A percentile compares a stretch with the other conserved stretches of the same genome.
Evolutionary conservation across 1,139 yeast genomes (phyloP).

Genomic region (Zhuliangozyma blackwelliae): DNA sequence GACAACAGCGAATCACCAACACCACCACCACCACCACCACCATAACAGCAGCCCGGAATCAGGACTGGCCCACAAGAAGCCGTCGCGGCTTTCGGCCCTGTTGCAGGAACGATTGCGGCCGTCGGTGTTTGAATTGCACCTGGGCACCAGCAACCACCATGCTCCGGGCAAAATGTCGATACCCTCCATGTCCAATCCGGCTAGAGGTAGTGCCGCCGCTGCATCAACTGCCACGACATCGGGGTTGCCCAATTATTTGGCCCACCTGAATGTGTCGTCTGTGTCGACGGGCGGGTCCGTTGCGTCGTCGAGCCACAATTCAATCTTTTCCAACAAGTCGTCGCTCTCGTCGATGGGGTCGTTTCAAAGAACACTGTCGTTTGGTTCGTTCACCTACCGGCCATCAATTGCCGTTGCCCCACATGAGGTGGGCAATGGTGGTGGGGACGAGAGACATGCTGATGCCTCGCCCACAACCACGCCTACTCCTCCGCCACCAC

Average conservation of each 20-base stretch:
- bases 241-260: not conserved
- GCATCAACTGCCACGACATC: not conserved
- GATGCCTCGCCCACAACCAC: no score
- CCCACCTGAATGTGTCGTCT: no score
- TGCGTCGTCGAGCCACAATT: conserved; percentile 29
- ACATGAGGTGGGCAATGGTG: conserved; percentile 13
- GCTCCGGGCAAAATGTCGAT: not conserved
- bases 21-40: conserved; percentile 2
- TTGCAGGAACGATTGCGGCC: conserved; percentile 37
- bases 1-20: conserved; percentile 1
- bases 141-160: conserved; percentile 7
- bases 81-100: conserved; percentile 17
- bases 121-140: conserved; percentile 39
- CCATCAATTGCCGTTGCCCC: conserved; percentile 23
- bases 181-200: not conserved
- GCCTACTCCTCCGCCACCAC: not conserved
- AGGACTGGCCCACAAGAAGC: conserved; percentile 12
- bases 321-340: conserved; percentile 31
- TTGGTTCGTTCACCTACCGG: conserved; percentile 17
- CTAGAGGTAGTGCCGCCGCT: not conserved
- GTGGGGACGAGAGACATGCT: no score
- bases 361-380: conserved; percentile 22
- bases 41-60: conserved; percentile 4
- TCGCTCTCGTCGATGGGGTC: conserved; percentile 31
- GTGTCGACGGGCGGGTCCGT: conserved; percentile 17